Conservation (phyloP, 768 basidiomycete species). For the Dentipellis sp. region DNA sequence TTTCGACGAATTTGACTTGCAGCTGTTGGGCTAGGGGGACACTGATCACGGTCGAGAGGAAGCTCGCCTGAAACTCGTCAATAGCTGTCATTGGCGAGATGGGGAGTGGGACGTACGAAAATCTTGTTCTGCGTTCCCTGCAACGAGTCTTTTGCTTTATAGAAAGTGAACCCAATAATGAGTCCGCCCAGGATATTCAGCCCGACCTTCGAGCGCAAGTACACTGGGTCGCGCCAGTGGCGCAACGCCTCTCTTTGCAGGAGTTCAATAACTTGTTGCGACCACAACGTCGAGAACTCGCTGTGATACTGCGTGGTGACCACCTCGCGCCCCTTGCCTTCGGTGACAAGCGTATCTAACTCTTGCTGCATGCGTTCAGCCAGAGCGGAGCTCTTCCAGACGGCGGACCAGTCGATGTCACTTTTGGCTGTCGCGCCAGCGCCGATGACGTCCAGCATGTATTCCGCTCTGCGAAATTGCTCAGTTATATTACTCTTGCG, state of each 20-base stretch:
- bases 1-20: constrained; percentile 30
- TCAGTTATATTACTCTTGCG: neutral
- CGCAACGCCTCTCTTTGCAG: constrained; percentile 20
- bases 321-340: constrained; percentile 22
- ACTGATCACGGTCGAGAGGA: constrained; percentile 24
- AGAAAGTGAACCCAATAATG: constrained; percentile 36
- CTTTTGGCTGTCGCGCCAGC: constrained; percentile 42
- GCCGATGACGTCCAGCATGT: constrained; percentile 45
- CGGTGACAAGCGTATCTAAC: constrained; percentile 32
- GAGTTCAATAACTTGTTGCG: constrained; percentile 25
- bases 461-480: constrained; percentile 27
- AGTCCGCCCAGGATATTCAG: constrained; percentile 25
- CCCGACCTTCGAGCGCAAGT: constrained; percentile 29
- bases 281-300: constrained; percentile 32
- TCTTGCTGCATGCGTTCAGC: constrained; percentile 27
- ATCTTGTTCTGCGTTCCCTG: constrained; percentile 35
- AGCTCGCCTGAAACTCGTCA: constrained; percentile 19
- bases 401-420: constrained; percentile 37
- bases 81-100: neutral
- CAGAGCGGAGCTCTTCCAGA: constrained; percentile 38
- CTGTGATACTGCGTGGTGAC: constrained; percentile 16
- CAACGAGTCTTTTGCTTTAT: constrained; percentile 23
- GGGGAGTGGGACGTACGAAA: constrained; percentile 23
- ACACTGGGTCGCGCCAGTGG: constrained; percentile 33
- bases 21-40: constrained; percentile 32